These are phyloP conservation scores for Spathaspora boniae DNA, from an alignment of 805 yeast genomes.

Conservation along the genomic window DNA sequence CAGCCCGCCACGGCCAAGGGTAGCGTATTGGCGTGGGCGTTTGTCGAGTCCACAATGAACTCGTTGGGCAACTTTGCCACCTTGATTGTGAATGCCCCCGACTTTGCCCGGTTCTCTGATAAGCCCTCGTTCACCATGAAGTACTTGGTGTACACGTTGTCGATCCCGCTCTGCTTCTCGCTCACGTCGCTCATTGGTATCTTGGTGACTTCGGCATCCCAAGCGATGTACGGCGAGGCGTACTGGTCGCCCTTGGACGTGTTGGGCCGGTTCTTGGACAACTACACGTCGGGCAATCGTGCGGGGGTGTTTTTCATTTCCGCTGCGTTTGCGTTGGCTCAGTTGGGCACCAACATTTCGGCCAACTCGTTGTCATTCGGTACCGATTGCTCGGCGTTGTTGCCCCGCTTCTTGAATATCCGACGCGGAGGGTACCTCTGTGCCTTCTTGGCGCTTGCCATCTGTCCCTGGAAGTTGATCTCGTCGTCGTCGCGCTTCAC, in stretches of 20 bases:
- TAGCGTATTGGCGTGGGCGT: constrained; percentile 75
- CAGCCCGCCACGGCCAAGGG: constrained; percentile 51
- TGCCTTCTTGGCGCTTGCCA: constrained; percentile 36
- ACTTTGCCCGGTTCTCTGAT: constrained; percentile 79
- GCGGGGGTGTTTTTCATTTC: constrained; percentile 42
- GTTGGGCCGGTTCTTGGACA: constrained; percentile 54
- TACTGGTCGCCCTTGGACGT: constrained; percentile 86
- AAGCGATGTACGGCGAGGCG: constrained; percentile 60
- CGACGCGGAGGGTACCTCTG: constrained; percentile 41
- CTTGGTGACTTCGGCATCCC: constrained; percentile 76
- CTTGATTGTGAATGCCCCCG: constrained; percentile 85
- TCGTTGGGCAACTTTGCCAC: constrained; percentile 85
- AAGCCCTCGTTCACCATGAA: constrained; percentile 37
- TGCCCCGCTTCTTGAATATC: constrained; percentile 38
- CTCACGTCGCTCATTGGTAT: constrained; percentile 83
- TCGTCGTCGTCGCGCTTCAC: constrained; percentile 38
- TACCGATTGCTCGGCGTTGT: constrained; percentile 38
- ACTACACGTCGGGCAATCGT: constrained; percentile 36
- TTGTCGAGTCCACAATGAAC: constrained; percentile 73
- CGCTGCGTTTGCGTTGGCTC: constrained; percentile 39
- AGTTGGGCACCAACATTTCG: constrained; percentile 39
- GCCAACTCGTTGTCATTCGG: constrained; percentile 42
- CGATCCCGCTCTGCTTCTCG: constrained; percentile 77
- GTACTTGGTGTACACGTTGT: constrained; percentile 44
- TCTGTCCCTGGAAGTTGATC: constrained; percentile 42